Evolutionary conservation across 106 monocot species (phyloP), one percentile per base, ranked within the genome.

Genomic region (Phalaenopsis equestris): DNA sequence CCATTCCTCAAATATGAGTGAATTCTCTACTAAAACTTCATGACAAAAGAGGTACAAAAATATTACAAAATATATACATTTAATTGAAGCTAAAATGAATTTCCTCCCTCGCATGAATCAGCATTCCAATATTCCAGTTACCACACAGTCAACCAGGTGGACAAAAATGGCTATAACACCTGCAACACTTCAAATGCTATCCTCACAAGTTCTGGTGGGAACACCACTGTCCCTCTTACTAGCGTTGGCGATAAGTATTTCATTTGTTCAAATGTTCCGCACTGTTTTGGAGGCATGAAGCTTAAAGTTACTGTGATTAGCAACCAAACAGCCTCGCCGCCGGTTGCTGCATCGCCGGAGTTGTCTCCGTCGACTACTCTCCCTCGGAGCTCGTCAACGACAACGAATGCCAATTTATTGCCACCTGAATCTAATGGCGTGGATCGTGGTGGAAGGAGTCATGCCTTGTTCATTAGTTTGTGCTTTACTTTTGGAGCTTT

Each of bases 141-240:
- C 74, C 82, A 90, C 82, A 84, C 55, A 2, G 21, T 90, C 78
- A 72, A 78, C 42, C 80, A 87, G 68, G 86, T 87, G 43, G 39
- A 75, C 75, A 87, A 83, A 58, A 41, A 41, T 1, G 84, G 83
- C 36, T 90, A 81, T 82, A 37, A 78, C 78, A 85, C 30, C 80
- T 87, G 90, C 82, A 84, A 73, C 2, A 37, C 80, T 7, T 41
- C 80, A 38, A 82, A 76, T 55, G 75, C 78, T 8, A 18, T 87
- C 6, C 16, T 75, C 3, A 78, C 19, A 16, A 19, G 77, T 41
- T 74, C 12, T 38, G 77, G 48, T 72, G 86, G 90, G 11, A 90
- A 85, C 83, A 79, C 82, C 3, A 75, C 82, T 24, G 24, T 90
- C 8, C 15, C 84, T 0, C 82, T 90, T 6, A 79, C 65, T 8